Percentiles rank a stretch among this genome's conserved stretches.
Conservation (phyloP, 176 grass and related monocot species). For the Oryza meyeriana region DNA sequence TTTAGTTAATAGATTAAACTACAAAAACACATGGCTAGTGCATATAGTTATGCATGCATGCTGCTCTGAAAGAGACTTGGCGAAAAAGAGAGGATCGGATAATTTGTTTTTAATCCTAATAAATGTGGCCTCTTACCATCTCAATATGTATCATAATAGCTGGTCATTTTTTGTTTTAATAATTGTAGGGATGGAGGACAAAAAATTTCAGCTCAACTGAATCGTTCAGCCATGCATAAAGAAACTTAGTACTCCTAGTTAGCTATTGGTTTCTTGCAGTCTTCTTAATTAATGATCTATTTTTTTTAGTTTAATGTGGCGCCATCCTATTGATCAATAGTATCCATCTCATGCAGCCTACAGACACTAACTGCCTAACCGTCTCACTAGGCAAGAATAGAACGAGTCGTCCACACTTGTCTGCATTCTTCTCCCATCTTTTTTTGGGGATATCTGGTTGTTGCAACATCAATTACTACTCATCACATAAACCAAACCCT, state of each 20-base stretch:
- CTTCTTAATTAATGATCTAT: neutral
- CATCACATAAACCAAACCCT: neutral
- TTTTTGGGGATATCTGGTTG: slow-evolving; percentile 7
- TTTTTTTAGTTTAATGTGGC: neutral
- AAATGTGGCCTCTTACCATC: neutral
- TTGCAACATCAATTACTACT: slow-evolving; percentile 36
- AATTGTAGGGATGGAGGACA: neutral
- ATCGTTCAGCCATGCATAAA: slow-evolving; percentile 14
- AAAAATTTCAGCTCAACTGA: neutral
- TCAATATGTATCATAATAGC: neutral
- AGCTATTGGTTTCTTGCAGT: neutral
- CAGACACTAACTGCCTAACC: neutral
- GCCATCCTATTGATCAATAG: neutral
- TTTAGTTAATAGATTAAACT: neutral
- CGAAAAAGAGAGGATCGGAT: neutral
- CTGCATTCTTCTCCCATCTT: neutral
- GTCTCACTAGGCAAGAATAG: neutral
- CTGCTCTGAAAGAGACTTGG: neutral
- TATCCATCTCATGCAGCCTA: slow-evolving; percentile 17
- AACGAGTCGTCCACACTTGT: slow-evolving; percentile 9
- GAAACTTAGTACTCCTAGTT: neutral
- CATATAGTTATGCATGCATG: neutral
- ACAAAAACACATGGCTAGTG: neutral
- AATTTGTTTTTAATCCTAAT: neutral
- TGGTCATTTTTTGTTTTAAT: slow-evolving; percentile 8